Percentiles rank a stretch among this genome's conserved stretches.
Conservation (phyloP, 495 filamentous ascomycete species). For the Hypoxylon trugodes region DNA sequence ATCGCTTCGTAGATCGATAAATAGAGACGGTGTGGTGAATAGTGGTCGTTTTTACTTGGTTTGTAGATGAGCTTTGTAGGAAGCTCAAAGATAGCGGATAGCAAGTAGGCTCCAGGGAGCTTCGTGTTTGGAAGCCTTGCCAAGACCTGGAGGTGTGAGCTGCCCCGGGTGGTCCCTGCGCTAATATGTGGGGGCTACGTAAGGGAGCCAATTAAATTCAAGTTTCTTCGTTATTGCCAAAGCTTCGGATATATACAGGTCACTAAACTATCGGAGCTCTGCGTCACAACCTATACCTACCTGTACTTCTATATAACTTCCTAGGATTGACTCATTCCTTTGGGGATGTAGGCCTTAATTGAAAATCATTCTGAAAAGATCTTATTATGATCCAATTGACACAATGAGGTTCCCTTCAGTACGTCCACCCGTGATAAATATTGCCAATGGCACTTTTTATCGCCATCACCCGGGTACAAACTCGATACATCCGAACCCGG, state of each 20-base stretch:
- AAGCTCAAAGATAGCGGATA: too few species aligned
- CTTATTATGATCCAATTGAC: constrained; percentile 30
- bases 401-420: constrained; percentile 46
- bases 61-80: not conserved
- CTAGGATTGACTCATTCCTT: constrained; percentile 18
- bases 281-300: not conserved
- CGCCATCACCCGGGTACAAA: constrained; percentile 71
- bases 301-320: too few species aligned
- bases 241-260: constrained; percentile 18
- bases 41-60: constrained; percentile 7
- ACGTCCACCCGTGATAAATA: constrained; percentile 70
- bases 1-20: not conserved
- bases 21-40: not conserved
- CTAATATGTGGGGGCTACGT: constrained; percentile 12
- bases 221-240: constrained; percentile 27
- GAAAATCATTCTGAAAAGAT: not conserved
- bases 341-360: constrained; percentile 5
- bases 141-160: constrained; percentile 34
- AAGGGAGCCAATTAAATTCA: constrained; percentile 15
- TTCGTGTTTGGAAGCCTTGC: constrained; percentile 51
- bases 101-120: constrained; percentile 59
- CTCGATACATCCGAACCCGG: constrained; percentile 59
- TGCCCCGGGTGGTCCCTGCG: constrained; percentile 24
- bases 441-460: constrained; percentile 82
- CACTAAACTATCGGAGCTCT: not conserved